phyloP scores from a whole-genome alignment of 306 rosid genomes.

The Sphenostylis stenocarpa region DNA sequence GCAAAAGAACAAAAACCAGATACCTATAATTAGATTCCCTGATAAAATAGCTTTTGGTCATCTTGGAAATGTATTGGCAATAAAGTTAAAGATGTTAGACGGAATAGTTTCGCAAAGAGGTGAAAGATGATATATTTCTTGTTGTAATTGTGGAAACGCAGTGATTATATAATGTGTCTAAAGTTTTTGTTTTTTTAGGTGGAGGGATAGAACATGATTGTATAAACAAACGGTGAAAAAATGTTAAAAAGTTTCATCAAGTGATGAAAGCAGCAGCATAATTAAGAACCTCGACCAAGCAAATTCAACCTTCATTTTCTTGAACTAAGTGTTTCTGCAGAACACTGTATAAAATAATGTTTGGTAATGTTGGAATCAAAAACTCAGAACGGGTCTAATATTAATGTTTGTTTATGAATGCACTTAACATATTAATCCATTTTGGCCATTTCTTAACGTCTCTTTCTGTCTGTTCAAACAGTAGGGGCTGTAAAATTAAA shows the following conservation, averaged over 20 bases:
- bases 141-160: too few relatives aligned
- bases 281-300: slow-evolving; percentile 36
- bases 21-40: too few relatives aligned
- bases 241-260: slow-evolving; percentile 3
- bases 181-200: too few relatives aligned
- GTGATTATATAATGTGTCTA: too few relatives aligned
- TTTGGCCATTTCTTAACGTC: slow-evolving; percentile 57
- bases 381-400: slow-evolving; percentile 27
- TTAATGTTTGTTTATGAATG: slow-evolving; percentile 35
- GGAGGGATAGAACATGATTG: too few relatives aligned
- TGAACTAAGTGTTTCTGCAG: slow-evolving; percentile 36
- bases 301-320: slow-evolving; percentile 37
- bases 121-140: too few relatives aligned
- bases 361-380: slow-evolving; percentile 38
- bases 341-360: slow-evolving; percentile 16
- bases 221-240: too few relatives aligned
- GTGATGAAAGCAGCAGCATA: slow-evolving; percentile 54
- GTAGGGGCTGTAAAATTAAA: neutral
- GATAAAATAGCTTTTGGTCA: neutral
- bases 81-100: too few relatives aligned
- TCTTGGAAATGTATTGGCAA: neutral
- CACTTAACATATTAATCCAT: slow-evolving; percentile 28
- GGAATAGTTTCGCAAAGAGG: too few relatives aligned
- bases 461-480: slow-evolving; percentile 44
- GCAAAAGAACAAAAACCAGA: too few relatives aligned